Conservation (phyloP, 306 rosid genomes). For the Erythrophleum fordii region DNA sequence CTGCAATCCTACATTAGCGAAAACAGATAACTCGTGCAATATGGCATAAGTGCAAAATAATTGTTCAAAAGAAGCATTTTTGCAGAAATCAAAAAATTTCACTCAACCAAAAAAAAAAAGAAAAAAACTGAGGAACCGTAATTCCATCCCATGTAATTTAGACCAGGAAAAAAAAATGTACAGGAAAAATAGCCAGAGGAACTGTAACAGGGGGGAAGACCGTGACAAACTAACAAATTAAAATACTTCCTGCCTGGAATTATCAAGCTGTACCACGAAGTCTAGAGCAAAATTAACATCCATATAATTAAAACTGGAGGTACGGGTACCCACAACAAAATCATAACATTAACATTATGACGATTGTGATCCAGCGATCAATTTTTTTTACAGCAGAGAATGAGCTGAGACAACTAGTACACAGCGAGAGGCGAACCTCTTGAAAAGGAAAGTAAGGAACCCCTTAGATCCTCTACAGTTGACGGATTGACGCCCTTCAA, state of each 20-base stretch:
- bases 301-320: background rate
- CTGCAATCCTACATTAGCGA: slow-evolving; percentile 10
- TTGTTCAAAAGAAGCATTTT: background rate
- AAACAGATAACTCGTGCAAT: background rate
- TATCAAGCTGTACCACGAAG: background rate
- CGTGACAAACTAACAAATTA: background rate
- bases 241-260: slow-evolving; percentile 9
- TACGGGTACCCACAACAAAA: background rate
- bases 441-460: background rate
- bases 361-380: background rate
- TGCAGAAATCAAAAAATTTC: background rate
- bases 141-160: background rate
- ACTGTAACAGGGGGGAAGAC: background rate
- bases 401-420: background rate
- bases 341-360: background rate
- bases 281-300: background rate
- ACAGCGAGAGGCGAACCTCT: slow-evolving; percentile 22
- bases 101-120: background rate
- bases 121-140: background rate
- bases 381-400: background rate
- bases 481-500: slow-evolving; percentile 1
- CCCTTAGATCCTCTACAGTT: background rate
- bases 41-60: slow-evolving; percentile 11
- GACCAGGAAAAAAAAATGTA: background rate
- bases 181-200: background rate